Base-by-base conservation (phyloP, 2,329 filamentous ascomycete genomes). In the Ceratocystis colombiana region DNA sequence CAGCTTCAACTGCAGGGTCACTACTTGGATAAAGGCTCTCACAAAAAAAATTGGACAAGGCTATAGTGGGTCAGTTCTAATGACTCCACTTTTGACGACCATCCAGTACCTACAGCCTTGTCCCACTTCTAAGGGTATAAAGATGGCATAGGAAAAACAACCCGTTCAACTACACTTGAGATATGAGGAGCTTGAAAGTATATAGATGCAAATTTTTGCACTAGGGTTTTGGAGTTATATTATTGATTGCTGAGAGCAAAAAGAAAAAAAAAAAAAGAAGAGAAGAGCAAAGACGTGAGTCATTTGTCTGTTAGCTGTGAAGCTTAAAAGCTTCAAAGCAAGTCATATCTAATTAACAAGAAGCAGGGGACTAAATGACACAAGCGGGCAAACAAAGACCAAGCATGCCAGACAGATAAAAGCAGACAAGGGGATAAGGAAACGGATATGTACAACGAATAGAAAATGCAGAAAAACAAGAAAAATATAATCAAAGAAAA, bases 11-110 rank as follows among this genome's bases (percentile, higher is more conserved):
- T 61, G 30, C 22, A 44, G 20, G 15, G 41, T 30, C 64, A 3
- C 17, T 37, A 3, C 22, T 63, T 44, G 3, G 44, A 20, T 33
- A 20, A 15, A 30, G 44, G 30, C 61, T 45, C 46, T 25, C 61
- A 64, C 41, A 53, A 33, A 61, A 59, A 48, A 65, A 57, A 65
- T 33, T 28, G 20, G 62, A 50, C 50, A 61, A 65, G 50, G 64
- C 55, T 65, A 45, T 12, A 46, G 50, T 64, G 63, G 63, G 45
- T 64, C 48, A 1, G 6, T 1, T 17, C 25, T 46, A n/a, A 6
- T 30, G 61, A 45, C 50, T 55, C 63, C 53, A 59, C 41, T 65
- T 61, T 37, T 22, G 53, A 65, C 64, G 44, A 65, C 25, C 22
- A 59, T 20, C 20, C 41, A 28, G 20, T 41, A 25, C 48, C 50